These are phyloP conservation scores for Chrysanthemum lavandulifolium DNA, from an alignment of 129 eudicot genomes.

Conservation along the genomic window DNA sequence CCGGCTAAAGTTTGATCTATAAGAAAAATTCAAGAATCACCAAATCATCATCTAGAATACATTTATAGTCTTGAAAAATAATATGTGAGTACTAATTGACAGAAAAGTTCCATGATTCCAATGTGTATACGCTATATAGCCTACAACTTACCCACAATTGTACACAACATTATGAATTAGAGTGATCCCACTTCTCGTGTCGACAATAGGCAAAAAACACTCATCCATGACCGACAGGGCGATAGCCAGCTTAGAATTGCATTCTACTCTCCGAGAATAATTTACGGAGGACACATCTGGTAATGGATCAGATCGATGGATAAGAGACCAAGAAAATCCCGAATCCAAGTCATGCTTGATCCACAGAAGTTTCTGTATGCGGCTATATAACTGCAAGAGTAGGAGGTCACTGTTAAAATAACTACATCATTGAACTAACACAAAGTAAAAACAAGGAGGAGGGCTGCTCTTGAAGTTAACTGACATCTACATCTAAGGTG, in stretches of 20 bases:
- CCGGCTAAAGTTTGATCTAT: conserved; percentile 80
- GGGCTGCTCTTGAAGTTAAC: too few relatives aligned
- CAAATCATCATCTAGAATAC: not conserved
- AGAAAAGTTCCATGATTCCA: not conserved
- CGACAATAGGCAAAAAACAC: conserved; percentile 88
- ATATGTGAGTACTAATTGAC: too few relatives aligned
- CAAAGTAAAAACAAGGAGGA: not conserved
- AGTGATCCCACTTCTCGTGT: conserved; percentile 82
- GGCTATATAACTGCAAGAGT: conserved; percentile 55
- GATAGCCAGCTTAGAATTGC: conserved; percentile 89
- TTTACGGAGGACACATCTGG: conserved; percentile 44
- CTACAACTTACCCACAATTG: conserved; percentile 79
- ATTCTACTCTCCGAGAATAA: conserved; percentile 67
- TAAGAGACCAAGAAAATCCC: conserved; percentile 83
- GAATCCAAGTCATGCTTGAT: conserved; percentile 78
- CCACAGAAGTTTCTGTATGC: conserved; percentile 75
- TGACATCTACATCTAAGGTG: too few relatives aligned
- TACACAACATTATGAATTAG: conserved; percentile 77
- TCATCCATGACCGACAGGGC: conserved; percentile 81
- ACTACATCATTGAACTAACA: not conserved
- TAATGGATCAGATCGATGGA: conserved; percentile 54
- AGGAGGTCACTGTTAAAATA: not conserved
- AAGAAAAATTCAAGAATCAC: conserved; percentile 16
- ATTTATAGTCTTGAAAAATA: not conserved
- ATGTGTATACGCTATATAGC: not conserved